Evolutionary conservation across 345 rosid genomes (phyloP).

Genomic region (Garcia nutans): DNA sequence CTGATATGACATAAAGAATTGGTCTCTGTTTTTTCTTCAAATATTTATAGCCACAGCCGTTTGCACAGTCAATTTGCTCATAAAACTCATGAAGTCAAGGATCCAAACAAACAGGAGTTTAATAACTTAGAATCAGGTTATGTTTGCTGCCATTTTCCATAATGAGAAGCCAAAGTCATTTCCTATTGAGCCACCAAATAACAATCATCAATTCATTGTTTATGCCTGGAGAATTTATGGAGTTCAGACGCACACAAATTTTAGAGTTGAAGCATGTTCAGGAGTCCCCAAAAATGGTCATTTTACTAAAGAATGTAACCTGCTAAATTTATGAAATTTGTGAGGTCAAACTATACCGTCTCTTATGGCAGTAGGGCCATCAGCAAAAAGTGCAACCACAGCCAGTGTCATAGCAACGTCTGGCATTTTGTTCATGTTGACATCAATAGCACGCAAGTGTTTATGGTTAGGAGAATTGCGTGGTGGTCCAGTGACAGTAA

Average conservation of each 20-base stretch:
- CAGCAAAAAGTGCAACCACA: conserved; percentile 87
- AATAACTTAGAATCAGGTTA: background rate
- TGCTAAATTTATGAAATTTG: background rate
- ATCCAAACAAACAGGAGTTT: background rate
- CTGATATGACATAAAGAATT: background rate
- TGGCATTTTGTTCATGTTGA: conserved; percentile 99
- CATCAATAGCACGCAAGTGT: conserved; percentile 72
- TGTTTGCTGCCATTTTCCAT: background rate
- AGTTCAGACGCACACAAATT: background rate
- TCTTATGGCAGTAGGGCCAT: conserved; percentile 95
- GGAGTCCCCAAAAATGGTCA: background rate
- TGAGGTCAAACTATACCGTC: conserved; percentile 57
- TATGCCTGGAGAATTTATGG: background rate
- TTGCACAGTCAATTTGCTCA: background rate
- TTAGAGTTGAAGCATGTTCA: background rate
- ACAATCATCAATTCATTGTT: background rate
- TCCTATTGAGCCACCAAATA: background rate
- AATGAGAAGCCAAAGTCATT: background rate
- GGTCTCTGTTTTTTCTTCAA: no score
- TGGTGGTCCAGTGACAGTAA: conserved; percentile 86
- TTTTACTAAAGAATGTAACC: background rate
- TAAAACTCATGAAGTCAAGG: background rate
- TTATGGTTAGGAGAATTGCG: conserved; percentile 67
- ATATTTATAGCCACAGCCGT: background rate
- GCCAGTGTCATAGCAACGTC: conserved; percentile 99